Evolutionary conservation across 1,139 yeast species (phyloP).

Genomic region (Blastobotrys serpentis): DNA sequence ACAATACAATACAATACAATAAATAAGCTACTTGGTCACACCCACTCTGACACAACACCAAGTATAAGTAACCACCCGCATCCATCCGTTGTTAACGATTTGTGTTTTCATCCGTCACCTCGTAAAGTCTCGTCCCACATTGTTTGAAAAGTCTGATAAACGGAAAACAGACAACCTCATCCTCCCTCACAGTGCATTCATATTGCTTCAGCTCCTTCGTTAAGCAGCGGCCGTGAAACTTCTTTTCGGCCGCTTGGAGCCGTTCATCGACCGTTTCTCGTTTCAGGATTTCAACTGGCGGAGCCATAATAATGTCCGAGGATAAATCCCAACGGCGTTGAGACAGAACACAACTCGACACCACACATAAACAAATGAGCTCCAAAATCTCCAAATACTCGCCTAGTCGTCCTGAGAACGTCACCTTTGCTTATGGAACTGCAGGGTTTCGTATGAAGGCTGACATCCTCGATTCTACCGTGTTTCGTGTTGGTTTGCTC

Average conservation of each 20-base stretch:
- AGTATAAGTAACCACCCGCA: no score
- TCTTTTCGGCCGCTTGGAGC: slow-evolving; percentile 16
- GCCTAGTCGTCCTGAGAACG: slow-evolving; percentile 34
- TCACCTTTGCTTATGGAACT: slow-evolving; percentile 74
- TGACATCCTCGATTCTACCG: slow-evolving; percentile 69
- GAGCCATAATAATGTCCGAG: slow-evolving; percentile 26
- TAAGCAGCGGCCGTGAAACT: slow-evolving; percentile 38
- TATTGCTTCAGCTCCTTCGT: slow-evolving; percentile 49
- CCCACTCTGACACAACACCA: no score
- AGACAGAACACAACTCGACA: no score
- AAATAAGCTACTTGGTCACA: no score
- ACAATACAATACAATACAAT: no score
- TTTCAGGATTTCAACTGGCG: slow-evolving; percentile 27
- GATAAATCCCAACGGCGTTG: background rate
- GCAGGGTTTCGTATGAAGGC: slow-evolving; percentile 94
- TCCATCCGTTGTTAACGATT: no score
- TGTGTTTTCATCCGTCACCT: background rate
- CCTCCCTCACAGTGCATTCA: slow-evolving; percentile 25
- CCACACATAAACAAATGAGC: slow-evolving; percentile 3
- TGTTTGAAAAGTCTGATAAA: slow-evolving; percentile 25
- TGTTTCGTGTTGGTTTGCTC: slow-evolving; percentile 77
- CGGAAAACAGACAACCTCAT: slow-evolving; percentile 29
- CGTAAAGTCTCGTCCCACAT: slow-evolving; percentile 13
- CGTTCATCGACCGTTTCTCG: slow-evolving; percentile 17
- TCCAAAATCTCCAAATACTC: slow-evolving; percentile 3